phyloP scores from a whole-genome alignment of 345 rosid species.

The Rhizophora mangle region DNA sequence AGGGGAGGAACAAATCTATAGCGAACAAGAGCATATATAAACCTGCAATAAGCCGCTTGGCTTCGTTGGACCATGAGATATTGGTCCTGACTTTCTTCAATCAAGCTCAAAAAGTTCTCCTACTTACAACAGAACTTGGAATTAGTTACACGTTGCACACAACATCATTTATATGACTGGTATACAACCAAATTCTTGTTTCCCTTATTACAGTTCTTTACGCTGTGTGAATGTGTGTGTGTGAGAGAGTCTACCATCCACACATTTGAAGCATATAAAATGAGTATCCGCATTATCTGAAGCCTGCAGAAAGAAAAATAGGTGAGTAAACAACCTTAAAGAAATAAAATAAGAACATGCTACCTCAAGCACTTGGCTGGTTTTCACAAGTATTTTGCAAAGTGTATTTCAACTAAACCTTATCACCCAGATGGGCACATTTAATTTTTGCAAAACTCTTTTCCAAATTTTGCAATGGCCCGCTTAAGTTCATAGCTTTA shows the following conservation, averaged over 20 bases:
- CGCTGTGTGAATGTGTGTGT: background rate
- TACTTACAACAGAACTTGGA: slow-evolving; percentile 20
- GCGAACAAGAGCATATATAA: background rate
- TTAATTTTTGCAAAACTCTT: background rate
- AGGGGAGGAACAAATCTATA: background rate
- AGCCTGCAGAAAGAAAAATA: slow-evolving; percentile 47
- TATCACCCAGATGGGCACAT: no score
- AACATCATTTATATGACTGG: background rate
- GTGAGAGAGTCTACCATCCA: slow-evolving; percentile 50
- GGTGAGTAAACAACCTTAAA: background rate
- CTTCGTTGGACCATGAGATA: slow-evolving; percentile 69
- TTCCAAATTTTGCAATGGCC: background rate
- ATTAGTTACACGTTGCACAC: no score
- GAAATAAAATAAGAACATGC: background rate
- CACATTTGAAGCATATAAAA: slow-evolving; percentile 81
- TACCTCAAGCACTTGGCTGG: no score
- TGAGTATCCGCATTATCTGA: slow-evolving; percentile 60
- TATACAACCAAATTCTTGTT: background rate
- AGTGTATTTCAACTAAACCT: no score
- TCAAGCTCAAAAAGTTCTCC: slow-evolving; percentile 90
- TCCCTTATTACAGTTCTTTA: background rate
- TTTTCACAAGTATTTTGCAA: no score
- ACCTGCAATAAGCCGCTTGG: slow-evolving; percentile 70
- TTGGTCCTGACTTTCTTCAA: slow-evolving; percentile 77
- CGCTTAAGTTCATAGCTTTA: background rate